Base-by-base conservation (phyloP, 1,284 basidiomycete species). In the Jaminaea rosea region DNA sequence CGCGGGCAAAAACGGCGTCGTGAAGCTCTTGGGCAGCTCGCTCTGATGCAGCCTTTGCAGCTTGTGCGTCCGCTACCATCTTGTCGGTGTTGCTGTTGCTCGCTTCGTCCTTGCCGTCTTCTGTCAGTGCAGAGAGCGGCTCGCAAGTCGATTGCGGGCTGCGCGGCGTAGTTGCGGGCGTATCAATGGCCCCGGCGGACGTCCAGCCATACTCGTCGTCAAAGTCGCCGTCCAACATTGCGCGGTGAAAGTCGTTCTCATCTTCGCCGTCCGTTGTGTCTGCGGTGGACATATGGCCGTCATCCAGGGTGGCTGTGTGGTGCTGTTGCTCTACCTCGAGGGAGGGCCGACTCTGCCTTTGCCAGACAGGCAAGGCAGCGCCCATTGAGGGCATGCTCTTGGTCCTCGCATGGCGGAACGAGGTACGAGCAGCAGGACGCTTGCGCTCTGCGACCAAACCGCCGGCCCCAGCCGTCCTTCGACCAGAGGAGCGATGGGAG, bases 171-270 rank as follows among this genome's bases (percentile, higher is more conserved):
- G 49, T 52, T 5, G 49, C 49, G 4, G 51, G 51, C n/a, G 51
- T 53, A 29, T 53, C 51, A 19, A 27, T 11, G 21, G 21, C 41
- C 4, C 41, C 47, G 5, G 47, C 28, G 19, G 31, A 32, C 41
- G 17, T 15, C 27, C 27, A 27, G 41, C 17, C 26, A 24, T 39
- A 24, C 19, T 32, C 34, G 39, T 13, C 39, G 17, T 42, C 39
- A 42, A 42, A 42, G 41, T 26, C 47, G 34, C 61, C 63, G 31
- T 66, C 59, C 21, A 69, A 60, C 67, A 69, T 69, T n/a, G 63
- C 62, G 41, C 60, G 56, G 49, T 69, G 67, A 44, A 69, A 69
- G 53, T 69, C 67, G 27, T 69, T 59, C 44, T 69, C 67, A 26
- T 69, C 67, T 31, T 62, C 60, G 3, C 58, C 62, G 0, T 63